Base-by-base conservation (phyloP, 148 eudicot genomes). In the Amaranthus hypochondriacus region DNA sequence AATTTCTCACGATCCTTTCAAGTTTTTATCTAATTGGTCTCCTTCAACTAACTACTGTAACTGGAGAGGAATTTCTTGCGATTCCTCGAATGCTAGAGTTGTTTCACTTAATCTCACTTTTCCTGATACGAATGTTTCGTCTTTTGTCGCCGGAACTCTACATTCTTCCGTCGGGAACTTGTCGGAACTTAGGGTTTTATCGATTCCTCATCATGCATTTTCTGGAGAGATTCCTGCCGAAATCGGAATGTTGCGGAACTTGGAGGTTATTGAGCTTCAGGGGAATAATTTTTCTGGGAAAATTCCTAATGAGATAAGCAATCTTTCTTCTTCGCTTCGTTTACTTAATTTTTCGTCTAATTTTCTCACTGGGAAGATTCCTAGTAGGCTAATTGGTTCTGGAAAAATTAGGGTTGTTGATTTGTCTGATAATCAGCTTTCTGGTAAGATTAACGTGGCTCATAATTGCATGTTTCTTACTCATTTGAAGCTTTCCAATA, bases 1-100 rank as follows among this genome's bases (percentile, higher is more conserved):
- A 3, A 59, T 85, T 11, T 65, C 81, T 14, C 28, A 2, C 28
- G 83, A 84, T 66, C 77, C 84, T 15, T 54, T 68, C 14, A 13
- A 68, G 5, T 56, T 79, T 7, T 76, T 87, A 62, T 61, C 79
- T 15, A 73, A 55, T 47, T 87, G 88, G 88, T 57, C 68, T 28
- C 15, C 69, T 6, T 59, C 78, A 4, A 51, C 79, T 67, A 67
- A 87, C 80, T 87, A 87, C 86, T 93, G 98, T 71, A 72, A 72
- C 4, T 93, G 98, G 98, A 1, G 11, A 14, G 98, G 98, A 2
- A 86, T 93, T 57, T 67, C 88, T 13, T 93, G 98, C 59, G 92
- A 72, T 12, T 28, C 68, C 0, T 0, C 3, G 13, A 56, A 72
- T 28, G 75, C 75, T 12, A 68, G 73, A 51, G 91, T 88, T 43